These are phyloP conservation scores for Ceratocystis eucalypticola DNA, from an alignment of 2,329 filamentous ascomycete species.

Conservation along the genomic window DNA sequence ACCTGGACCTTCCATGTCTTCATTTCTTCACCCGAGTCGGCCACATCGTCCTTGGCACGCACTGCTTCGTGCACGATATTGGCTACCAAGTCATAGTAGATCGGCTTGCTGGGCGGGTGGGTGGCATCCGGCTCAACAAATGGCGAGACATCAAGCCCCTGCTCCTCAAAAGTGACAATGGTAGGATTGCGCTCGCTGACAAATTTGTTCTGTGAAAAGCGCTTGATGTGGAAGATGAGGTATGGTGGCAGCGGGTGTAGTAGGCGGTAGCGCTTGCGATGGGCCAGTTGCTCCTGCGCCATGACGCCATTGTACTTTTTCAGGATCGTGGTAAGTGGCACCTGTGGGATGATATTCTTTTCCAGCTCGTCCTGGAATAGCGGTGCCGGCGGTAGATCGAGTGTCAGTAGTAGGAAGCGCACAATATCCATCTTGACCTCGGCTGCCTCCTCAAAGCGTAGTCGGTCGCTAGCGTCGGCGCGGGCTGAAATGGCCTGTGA, in stretches of 20 bases:
- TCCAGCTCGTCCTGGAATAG: constrained; percentile 93
- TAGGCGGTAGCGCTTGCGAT: constrained; percentile 77
- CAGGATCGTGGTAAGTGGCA: constrained; percentile 69
- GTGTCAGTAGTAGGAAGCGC: constrained; percentile 80
- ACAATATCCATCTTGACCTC: constrained; percentile 62
- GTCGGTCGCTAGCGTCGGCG: constrained; percentile 70
- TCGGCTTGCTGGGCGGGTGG: constrained; percentile 60
- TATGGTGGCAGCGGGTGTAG: constrained; percentile 84
- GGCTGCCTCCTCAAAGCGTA: constrained; percentile 85
- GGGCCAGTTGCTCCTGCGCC: constrained; percentile 77
- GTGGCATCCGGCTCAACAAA: constrained; percentile 80
- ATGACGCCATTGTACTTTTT: constrained; percentile 84
- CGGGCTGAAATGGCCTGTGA: constrained; percentile 87
- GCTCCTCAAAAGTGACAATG: constrained; percentile 88
- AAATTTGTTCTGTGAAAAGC: constrained; percentile 94
- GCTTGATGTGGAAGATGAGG: constrained; percentile 89
- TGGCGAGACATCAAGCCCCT: constrained; percentile 69
- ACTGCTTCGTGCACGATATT: constrained; percentile 86
- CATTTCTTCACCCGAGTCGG: constrained; percentile 71
- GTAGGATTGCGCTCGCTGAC: constrained; percentile 92
- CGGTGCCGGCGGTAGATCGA: constrained; percentile 82
- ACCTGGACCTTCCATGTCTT: constrained; percentile 94
- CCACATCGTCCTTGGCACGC: constrained; percentile 65
- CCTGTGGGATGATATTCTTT: constrained; percentile 90
- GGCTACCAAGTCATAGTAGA: constrained; percentile 89